These are phyloP conservation scores for Backusella mclennaniae DNA, from an alignment of 192 early-diverging fungal genomes.

Conservation along the genomic window DNA sequence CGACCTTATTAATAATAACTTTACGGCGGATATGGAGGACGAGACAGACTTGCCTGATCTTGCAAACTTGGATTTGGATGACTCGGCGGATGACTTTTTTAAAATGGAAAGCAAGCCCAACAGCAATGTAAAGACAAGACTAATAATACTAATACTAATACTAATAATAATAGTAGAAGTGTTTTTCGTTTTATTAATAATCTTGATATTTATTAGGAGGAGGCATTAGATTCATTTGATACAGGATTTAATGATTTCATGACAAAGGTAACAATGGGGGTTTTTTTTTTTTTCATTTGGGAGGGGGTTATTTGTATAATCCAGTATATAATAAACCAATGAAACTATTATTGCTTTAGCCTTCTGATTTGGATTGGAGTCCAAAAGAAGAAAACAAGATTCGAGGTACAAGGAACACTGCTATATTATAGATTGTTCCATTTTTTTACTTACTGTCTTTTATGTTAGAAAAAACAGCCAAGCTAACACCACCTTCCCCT, in stretches of 20 bases:
- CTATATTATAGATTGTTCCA: not conserved
- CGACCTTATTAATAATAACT: slow-evolving; percentile 33
- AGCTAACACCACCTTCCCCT: not conserved
- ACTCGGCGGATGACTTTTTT: slow-evolving; percentile 34
- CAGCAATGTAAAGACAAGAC: not conserved
- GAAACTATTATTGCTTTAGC: not conserved
- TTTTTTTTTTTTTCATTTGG: not conserved
- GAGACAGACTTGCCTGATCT: slow-evolving; percentile 27
- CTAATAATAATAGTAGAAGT: not conserved
- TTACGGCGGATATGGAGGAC: slow-evolving; percentile 31
- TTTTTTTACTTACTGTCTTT: not conserved
- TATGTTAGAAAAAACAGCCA: not conserved
- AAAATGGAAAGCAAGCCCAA: slow-evolving; percentile 20
- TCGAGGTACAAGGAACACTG: not conserved
- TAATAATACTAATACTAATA: not conserved
- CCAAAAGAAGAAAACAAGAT: not conserved
- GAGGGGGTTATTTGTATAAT: not conserved
- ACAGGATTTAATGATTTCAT: slow-evolving; percentile 18
- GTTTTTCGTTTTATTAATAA: not conserved
- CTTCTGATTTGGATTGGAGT: slow-evolving; percentile 14
- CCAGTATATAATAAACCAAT: not conserved
- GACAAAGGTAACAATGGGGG: not conserved
- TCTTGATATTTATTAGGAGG: not conserved
- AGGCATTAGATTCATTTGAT: not conserved
- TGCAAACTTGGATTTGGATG: slow-evolving; percentile 30